Conservation (phyloP, 2,329 filamentous ascomycete species). For the Hypoxylon sp. region DNA sequence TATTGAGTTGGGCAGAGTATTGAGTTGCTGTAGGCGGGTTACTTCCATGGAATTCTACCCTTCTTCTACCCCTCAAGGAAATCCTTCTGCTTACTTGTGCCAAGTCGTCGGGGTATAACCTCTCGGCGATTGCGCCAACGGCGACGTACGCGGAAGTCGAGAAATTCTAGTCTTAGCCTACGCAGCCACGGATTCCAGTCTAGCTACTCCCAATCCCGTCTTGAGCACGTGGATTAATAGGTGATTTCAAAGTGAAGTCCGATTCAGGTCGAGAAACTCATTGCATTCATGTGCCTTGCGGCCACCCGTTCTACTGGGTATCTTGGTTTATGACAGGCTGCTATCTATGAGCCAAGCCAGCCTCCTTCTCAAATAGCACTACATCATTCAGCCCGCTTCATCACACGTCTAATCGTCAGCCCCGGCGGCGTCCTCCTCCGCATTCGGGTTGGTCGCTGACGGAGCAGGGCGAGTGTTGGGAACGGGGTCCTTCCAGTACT, state of each 20-base stretch:
- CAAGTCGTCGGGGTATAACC: neutral
- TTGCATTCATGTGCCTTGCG: conserved; percentile 27
- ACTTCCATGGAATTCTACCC: no score
- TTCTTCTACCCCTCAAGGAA: no score
- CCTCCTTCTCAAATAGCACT: no score
- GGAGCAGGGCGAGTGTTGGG: conserved; percentile 55
- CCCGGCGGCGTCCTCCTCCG: conserved; percentile 39
- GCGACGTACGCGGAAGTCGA: neutral
- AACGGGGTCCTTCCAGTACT: conserved; percentile 66
- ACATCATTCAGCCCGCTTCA: neutral
- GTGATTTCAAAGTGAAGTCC: no score
- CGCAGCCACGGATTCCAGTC: no score
- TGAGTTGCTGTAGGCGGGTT: no score
- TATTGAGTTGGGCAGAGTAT: no score
- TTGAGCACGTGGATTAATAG: neutral
- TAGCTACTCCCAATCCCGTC: neutral
- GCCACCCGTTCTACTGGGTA: conserved; percentile 27
- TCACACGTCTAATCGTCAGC: conserved; percentile 5
- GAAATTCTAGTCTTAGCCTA: neutral
- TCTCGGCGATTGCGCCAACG: neutral
- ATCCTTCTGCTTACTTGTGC: neutral
- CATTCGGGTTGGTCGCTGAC: conserved; percentile 51
- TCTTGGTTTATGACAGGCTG: conserved; percentile 23
- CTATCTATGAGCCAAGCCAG: conserved; percentile 11
- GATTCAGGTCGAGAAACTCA: neutral